Conservation (phyloP, 2,329 filamentous ascomycete genomes). For the Coleophoma cylindrospora region DNA sequence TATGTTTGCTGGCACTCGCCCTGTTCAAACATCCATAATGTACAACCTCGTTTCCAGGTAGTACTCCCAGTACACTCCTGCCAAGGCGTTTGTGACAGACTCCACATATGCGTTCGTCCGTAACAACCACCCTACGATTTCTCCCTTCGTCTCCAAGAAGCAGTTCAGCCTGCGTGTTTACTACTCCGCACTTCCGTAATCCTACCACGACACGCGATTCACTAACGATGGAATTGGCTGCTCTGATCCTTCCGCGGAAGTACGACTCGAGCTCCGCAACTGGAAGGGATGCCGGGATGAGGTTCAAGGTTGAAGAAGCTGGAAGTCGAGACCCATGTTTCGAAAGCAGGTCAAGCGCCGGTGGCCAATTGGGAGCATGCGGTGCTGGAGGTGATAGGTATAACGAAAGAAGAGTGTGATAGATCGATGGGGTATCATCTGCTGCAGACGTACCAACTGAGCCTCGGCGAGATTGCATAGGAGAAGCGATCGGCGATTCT, state of each 20-base stretch:
- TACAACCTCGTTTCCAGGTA: conserved; percentile 77
- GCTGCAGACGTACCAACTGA: conserved; percentile 33
- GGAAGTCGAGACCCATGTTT: conserved; percentile 90
- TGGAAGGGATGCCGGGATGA: conserved; percentile 78
- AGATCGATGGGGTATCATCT: conserved; percentile 69
- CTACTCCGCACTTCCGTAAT: conserved; percentile 72
- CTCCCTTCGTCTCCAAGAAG: conserved; percentile 65
- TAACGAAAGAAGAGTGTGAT: conserved; percentile 83
- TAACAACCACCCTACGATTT: conserved; percentile 70
- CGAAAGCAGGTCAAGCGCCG: conserved; percentile 82
- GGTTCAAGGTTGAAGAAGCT: conserved; percentile 75
- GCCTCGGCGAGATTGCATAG: conserved; percentile 29
- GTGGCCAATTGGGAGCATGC: conserved; percentile 66
- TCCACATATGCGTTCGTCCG: conserved; percentile 83
- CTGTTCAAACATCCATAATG: conserved; percentile 72
- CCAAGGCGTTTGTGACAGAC: conserved; percentile 93
- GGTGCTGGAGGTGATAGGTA: conserved; percentile 79
- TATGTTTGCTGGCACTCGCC: conserved; percentile 28
- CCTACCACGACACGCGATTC: conserved; percentile 73
- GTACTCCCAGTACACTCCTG: conserved; percentile 83
- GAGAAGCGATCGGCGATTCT: conserved; percentile 33
- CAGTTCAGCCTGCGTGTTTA: conserved; percentile 69
- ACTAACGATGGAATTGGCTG: conserved; percentile 76
- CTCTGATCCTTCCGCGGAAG: conserved; percentile 84
- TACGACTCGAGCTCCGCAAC: conserved; percentile 81